phyloP scores from a whole-genome alignment of 2,329 filamentous ascomycete genomes.

The Chaetomiaceae sp. region DNA sequence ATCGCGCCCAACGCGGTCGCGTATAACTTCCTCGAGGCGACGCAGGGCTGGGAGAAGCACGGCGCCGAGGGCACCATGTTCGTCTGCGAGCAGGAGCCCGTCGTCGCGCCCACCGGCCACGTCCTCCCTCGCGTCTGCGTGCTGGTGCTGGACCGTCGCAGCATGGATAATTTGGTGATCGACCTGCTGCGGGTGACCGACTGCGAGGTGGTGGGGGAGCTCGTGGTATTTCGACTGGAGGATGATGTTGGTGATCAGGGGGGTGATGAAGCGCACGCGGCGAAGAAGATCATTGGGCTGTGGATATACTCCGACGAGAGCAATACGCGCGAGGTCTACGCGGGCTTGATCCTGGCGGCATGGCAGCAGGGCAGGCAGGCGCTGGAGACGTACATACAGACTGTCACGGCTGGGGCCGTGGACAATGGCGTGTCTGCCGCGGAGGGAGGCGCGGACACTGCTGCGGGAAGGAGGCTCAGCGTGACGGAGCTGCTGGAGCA shows the following conservation, averaged over 20 bases:
- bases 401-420: slow-evolving; percentile 9
- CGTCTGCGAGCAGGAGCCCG: slow-evolving; percentile 60
- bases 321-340: slow-evolving; percentile 24
- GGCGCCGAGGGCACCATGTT: slow-evolving; percentile 86
- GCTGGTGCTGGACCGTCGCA: slow-evolving; percentile 67
- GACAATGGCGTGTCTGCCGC: slow-evolving; percentile 5
- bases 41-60: slow-evolving; percentile 73
- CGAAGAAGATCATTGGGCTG: slow-evolving; percentile 42
- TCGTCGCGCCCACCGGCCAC: slow-evolving; percentile 32
- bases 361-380: slow-evolving; percentile 32
- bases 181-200: slow-evolving; percentile 55
- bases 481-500: slow-evolving; percentile 39
- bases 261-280: slow-evolving; percentile 20
- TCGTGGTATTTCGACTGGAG: slow-evolving; percentile 45
- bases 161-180: slow-evolving; percentile 63
- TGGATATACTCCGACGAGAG: slow-evolving; percentile 42
- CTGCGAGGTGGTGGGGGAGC: slow-evolving; percentile 55
- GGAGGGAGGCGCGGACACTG: neutral
- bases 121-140: slow-evolving; percentile 47
- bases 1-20: slow-evolving; percentile 82
- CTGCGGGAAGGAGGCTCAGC: slow-evolving; percentile 36
- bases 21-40: slow-evolving; percentile 66
- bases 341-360: slow-evolving; percentile 34
- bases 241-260: slow-evolving; percentile 22
- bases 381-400: slow-evolving; percentile 13